phyloP scores from a whole-genome alignment of 495 filamentous ascomycete genomes.

The Barbatosphaeria neglecta region DNA sequence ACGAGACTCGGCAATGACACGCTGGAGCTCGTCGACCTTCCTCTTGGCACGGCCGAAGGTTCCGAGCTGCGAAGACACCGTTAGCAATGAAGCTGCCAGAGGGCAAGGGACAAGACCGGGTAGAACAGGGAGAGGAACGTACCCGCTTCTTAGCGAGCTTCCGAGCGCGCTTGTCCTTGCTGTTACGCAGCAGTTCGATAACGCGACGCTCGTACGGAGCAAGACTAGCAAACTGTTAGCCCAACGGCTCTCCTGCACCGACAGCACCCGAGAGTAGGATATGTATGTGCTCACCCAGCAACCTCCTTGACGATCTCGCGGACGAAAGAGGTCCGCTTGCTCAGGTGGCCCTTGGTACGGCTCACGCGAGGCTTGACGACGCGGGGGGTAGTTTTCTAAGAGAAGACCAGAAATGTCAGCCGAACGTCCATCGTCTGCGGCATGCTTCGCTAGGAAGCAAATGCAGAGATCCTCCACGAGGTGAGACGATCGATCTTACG shows the following conservation, averaged over 20 bases:
- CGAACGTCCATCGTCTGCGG: constrained; percentile 15
- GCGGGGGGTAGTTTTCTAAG: constrained; percentile 66
- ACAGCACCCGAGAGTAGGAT: neutral
- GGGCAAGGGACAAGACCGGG: too few relatives aligned
- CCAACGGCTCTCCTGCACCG: neutral
- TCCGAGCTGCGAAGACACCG: constrained; percentile 47
- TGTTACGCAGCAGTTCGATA: constrained; percentile 96
- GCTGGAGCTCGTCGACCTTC: constrained; percentile 97
- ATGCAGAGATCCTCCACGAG: constrained; percentile 52
- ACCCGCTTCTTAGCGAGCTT: constrained; percentile 97
- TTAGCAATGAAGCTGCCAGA: neutral
- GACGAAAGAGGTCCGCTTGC: constrained; percentile 88
- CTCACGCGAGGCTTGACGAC: constrained; percentile 78
- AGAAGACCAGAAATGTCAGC: constrained; percentile 5
- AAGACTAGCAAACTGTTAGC: constrained; percentile 41
- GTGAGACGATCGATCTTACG: constrained; percentile 48
- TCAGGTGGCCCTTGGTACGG: constrained; percentile 80
- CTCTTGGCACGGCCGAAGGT: constrained; percentile 95
- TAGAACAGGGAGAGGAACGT: neutral
- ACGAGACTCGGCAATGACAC: constrained; percentile 92
- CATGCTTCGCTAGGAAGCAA: constrained; percentile 17
- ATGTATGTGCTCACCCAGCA: neutral
- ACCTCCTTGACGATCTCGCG: constrained; percentile 53
- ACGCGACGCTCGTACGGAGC: constrained; percentile 96
- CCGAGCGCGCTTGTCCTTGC: constrained; percentile 64